Conservation (phyloP, 176 grass and related monocot species). For the Avena eriantha region DNA sequence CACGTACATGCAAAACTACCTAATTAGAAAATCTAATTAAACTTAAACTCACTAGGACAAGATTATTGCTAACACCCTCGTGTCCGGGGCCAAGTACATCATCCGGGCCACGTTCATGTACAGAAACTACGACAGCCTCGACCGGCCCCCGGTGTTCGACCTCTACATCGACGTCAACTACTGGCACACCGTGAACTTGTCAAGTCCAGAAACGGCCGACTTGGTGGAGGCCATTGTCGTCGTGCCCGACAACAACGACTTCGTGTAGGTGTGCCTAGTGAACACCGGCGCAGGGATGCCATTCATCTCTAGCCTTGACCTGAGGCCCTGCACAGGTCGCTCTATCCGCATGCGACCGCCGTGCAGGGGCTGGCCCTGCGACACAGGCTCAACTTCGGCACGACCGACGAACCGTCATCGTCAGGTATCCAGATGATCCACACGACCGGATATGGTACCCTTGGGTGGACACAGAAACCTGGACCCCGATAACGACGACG, state of each 20-base stretch:
- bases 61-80: slow-evolving; percentile 25
- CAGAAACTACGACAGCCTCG: slow-evolving; percentile 58
- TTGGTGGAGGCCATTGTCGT: slow-evolving; percentile 31
- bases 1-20: no score
- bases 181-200: slow-evolving; percentile 53
- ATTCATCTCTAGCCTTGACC: slow-evolving; percentile 56
- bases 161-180: slow-evolving; percentile 57
- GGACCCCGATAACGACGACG: neutral
- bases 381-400: neutral
- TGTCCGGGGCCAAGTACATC: slow-evolving; percentile 44
- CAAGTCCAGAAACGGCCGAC: neutral
- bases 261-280: slow-evolving; percentile 52
- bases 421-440: neutral
- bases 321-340: slow-evolving; percentile 41
- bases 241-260: neutral
- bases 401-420: neutral
- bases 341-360: slow-evolving; percentile 11
- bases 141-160: slow-evolving; percentile 43
- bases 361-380: slow-evolving; percentile 41
- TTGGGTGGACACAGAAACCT: neutral
- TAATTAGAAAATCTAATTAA: no score
- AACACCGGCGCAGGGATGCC: slow-evolving; percentile 50
- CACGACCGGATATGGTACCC: neutral
- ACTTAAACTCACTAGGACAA: no score
- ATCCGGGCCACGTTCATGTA: slow-evolving; percentile 52